A percentile compares a stretch with the other conserved stretches of the same genome.
phyloP scores from a whole-genome alignment of 805 yeast species.

The Lipomyces yamanashiensis region DNA sequence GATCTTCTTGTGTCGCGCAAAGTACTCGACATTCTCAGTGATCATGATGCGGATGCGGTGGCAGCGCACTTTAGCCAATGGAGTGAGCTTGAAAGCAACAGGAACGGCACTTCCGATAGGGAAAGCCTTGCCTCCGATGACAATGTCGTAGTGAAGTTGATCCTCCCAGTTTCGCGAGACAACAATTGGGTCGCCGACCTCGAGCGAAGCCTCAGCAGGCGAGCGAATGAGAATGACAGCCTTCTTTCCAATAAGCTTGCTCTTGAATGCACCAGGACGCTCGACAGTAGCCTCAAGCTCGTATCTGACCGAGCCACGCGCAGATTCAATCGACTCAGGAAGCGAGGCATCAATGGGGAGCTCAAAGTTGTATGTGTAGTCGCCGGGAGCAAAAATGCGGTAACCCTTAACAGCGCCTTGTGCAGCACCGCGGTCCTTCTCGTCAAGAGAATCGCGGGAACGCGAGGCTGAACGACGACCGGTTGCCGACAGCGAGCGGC shows the following conservation, averaged over 20 bases:
- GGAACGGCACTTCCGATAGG: constrained; percentile 85
- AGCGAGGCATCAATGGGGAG: constrained; percentile 78
- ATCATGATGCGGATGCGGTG: constrained; percentile 85
- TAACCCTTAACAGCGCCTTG: constrained; percentile 43
- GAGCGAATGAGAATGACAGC: constrained; percentile 74
- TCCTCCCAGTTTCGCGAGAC: constrained; percentile 86
- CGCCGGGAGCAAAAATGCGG: constrained; percentile 77
- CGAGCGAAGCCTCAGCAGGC: constrained; percentile 76
- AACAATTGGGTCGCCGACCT: constrained; percentile 91
- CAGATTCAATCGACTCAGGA: constrained; percentile 78
- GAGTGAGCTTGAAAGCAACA: constrained; percentile 78
- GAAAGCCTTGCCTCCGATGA: constrained; percentile 86
- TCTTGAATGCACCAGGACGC: constrained; percentile 84
- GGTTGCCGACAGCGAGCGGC: constrained; percentile 28
- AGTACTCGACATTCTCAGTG: constrained; percentile 90
- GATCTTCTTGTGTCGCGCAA: constrained; percentile 80
- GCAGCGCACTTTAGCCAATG: constrained; percentile 82
- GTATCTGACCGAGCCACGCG: constrained; percentile 82
- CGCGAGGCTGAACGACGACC: constrained; percentile 19
- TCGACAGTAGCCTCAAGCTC: constrained; percentile 69
- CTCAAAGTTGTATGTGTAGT: constrained; percentile 90
- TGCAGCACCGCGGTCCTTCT: constrained; percentile 12
- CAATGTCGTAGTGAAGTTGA: constrained; percentile 84
- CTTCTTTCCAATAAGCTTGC: constrained; percentile 65
- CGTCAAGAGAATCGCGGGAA: constrained; percentile 28